Base-by-base conservation (phyloP, 805 yeast genomes). In the Candida easanensis region DNA sequence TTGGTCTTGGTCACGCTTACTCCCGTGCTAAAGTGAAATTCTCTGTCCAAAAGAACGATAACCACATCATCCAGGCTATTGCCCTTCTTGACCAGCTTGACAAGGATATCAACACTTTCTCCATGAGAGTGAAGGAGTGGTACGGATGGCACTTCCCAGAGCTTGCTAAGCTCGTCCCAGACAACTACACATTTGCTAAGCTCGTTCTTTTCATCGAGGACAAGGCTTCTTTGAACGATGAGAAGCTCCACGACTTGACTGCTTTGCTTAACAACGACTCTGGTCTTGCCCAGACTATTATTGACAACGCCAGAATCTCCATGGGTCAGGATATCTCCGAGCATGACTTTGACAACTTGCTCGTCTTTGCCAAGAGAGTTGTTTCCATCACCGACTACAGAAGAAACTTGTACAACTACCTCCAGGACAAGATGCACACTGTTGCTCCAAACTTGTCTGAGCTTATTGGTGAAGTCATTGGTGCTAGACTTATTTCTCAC, bases 121-220 rank as follows among this genome's bases (percentile, higher is more conserved):
- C 98, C 56, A 91, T 91, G 99, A 82, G 99, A 74, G 82, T 90
- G 69, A 93, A 91, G 74, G 99, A 91, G 74, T 91, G 99, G 99
- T 91, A 91, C 71, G 98, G 99, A 54, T 91, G 99, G 99, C 99
- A 91, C 70, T 91, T 91, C 73, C 97, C 99, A 39, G 76, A 91
- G 57, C 79, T 93, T 61, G 99, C 95, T 65, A 97, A 93, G 72
- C 82, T 93, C 61, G 99, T 93, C 73, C 95, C 95, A 74, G 99
- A 93, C 66, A 85, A 93, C 69, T 93, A 93, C 76, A 90, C 97
- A 48, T 93, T 93, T 82, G 96, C 97, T 56, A 80, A 77, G 65
- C 77, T 91, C 51, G 87, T 88, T 49, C 70, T 88, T 50, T 76
- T 77, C 70, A 88, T 93, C 65, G 79, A 80, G 70, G 96, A 93